Percentiles rank a stretch among this genome's conserved stretches.
Conservation (phyloP, 2,329 filamentous ascomycete genomes). For the Coniosporium tulheliwenetii region DNA sequence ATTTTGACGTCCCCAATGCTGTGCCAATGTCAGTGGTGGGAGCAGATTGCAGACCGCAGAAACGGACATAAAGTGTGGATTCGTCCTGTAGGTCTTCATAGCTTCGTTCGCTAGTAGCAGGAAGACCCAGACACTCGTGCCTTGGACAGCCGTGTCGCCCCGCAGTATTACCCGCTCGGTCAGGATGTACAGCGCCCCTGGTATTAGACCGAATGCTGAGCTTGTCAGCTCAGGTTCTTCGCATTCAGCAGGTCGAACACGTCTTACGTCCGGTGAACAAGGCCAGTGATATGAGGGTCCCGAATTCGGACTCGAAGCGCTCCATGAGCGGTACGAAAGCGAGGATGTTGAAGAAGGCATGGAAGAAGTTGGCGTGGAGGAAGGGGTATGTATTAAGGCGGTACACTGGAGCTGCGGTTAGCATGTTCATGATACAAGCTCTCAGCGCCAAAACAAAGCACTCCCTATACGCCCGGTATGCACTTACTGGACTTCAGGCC, state of each 20-base stretch:
- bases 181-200: constrained; percentile 65
- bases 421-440: constrained; percentile 1
- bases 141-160: constrained; percentile 59
- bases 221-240: not conserved
- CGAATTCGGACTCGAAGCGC: constrained; percentile 83
- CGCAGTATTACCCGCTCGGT: constrained; percentile 60
- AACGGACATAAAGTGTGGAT: constrained; percentile 54
- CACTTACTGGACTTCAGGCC: constrained; percentile 53
- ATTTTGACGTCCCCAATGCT: constrained; percentile 42
- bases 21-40: not conserved
- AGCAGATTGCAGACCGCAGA: not conserved
- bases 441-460: too few relatives aligned
- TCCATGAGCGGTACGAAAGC: constrained; percentile 53
- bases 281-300: constrained; percentile 72
- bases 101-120: constrained; percentile 72
- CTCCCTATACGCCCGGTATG: not conserved
- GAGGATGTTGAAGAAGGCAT: constrained; percentile 63
- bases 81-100: constrained; percentile 67
- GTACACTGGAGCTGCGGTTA: constrained; percentile 46
- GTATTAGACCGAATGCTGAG: constrained; percentile 39
- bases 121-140: constrained; percentile 87
- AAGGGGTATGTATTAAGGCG: constrained; percentile 85
- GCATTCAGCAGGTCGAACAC: not conserved
- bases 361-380: constrained; percentile 68
- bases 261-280: constrained; percentile 81